phyloP scores from a whole-genome alignment of 306 rosid genomes.

The Corylus americana region DNA sequence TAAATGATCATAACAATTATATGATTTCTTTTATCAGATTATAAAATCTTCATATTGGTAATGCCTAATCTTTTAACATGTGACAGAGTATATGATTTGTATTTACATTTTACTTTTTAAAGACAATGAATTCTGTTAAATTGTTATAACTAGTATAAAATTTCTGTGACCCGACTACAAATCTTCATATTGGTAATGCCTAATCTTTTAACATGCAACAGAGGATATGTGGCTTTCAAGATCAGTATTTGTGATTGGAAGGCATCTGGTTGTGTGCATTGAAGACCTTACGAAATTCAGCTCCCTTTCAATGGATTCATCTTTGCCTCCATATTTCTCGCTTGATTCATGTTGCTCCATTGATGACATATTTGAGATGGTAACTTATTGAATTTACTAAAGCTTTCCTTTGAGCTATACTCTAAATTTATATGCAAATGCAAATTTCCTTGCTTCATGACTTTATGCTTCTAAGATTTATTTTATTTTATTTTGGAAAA shows the following conservation, averaged over 20 bases:
- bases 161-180: not conserved
- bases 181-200: not conserved
- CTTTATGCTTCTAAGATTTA: not conserved
- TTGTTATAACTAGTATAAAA: not conserved
- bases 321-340: slow-evolving; percentile 58
- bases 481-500: not conserved
- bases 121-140: not conserved
- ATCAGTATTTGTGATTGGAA: slow-evolving; percentile 72
- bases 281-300: slow-evolving; percentile 70
- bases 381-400: slow-evolving; percentile 28
- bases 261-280: slow-evolving; percentile 63
- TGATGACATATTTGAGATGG: slow-evolving; percentile 70
- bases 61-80: slow-evolving; percentile 14
- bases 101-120: not conserved
- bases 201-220: slow-evolving; percentile 32
- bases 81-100: slow-evolving; percentile 44
- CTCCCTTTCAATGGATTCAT: slow-evolving; percentile 49
- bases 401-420: not conserved
- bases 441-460: not conserved
- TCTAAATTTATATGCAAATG: not conserved
- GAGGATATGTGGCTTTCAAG: slow-evolving; percentile 73
- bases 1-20: not conserved
- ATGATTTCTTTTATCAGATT: not conserved
- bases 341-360: slow-evolving; percentile 73
- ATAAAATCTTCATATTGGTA: not conserved